These are phyloP conservation scores for Solanum medicagineum DNA, from an alignment of 257 asterid genomes.

Conservation along the genomic window DNA sequence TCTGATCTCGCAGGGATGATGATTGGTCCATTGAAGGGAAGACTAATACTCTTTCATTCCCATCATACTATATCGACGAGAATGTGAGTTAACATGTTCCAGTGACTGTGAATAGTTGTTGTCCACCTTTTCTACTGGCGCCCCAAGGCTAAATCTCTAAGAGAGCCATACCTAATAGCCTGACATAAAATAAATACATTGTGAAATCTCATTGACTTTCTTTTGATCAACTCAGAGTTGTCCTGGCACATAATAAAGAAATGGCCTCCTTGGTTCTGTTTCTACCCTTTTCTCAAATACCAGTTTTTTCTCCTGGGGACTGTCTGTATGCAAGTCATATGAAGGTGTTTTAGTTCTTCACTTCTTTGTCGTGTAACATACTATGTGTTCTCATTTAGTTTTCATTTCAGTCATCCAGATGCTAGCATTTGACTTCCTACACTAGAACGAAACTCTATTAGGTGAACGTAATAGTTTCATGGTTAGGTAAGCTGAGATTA, in stretches of 20 bases:
- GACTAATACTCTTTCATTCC: slow-evolving; percentile 75
- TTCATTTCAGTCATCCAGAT: background rate
- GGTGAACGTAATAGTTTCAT: background rate
- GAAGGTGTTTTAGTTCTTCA: background rate
- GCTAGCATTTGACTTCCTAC: background rate
- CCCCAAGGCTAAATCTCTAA: background rate
- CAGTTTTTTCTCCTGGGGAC: background rate
- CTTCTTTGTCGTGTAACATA: background rate
- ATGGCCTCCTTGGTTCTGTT: background rate
- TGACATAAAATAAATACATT: background rate
- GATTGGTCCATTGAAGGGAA: slow-evolving; percentile 88
- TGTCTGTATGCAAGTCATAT: background rate
- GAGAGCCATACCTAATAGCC: background rate
- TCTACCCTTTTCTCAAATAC: background rate
- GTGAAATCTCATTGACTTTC: background rate
- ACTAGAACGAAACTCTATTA: background rate
- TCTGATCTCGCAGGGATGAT: slow-evolving; percentile 66
- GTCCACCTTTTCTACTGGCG: background rate
- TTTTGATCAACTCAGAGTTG: background rate
- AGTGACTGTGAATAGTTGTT: background rate
- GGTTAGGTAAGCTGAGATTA: background rate
- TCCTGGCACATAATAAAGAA: background rate
- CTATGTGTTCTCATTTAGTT: background rate
- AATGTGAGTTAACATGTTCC: slow-evolving; percentile 48
- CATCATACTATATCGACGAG: slow-evolving; percentile 95